Evolutionary conservation across 1,139 yeast species (phyloP), one percentile per base, ranked within the genome.

Genomic region (Kodamaea derodonti): DNA sequence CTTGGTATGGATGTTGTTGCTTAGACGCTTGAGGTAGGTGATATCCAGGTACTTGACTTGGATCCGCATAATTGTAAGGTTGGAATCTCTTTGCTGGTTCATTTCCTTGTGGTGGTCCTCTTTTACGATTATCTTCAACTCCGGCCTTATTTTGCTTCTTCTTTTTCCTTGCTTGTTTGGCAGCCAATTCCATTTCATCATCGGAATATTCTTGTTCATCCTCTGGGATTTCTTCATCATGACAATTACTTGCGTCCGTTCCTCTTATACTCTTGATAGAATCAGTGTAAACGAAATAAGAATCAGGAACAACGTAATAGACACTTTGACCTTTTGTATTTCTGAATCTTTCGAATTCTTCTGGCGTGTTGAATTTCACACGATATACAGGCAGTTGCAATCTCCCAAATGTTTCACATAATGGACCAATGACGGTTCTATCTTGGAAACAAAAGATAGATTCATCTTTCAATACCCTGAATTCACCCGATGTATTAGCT

Each of bases 171-270:
- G 72, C 69, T 49, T 79, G 85, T 49, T 77, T 78, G 3, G 75
- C 72, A 10, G 72, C 74, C 48, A 60, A 50, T 46, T 90, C 97
- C 47, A 73, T 73, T 54, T 90, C 97, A 58, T 92, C 97, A 52
- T 92, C 97, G 1, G 96, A 86, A 47, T 82, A 92, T 50, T 92
- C 97, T 54, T 87, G 96, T 54, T 92, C 97, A 27, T 84, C 95
- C 47, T 79, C 86, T 0, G 96, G 90, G 16, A 90, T 60, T 50
- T 92, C 99, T 62, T 92, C 98, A 57, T 92, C 98, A 54, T 87
- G 85, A 54, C 87, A 81, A 48, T 92, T 92, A 51, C 95, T 84
- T 0, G 98, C 98, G 62, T 92, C 99, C 1, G 92, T 82, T 11
- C 97, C 98, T 50, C 83, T 88, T 15, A 79, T 43, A 17, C 71